Conservation (phyloP, 2,329 filamentous ascomycete genomes). For the Monosporascus sp. region DNA sequence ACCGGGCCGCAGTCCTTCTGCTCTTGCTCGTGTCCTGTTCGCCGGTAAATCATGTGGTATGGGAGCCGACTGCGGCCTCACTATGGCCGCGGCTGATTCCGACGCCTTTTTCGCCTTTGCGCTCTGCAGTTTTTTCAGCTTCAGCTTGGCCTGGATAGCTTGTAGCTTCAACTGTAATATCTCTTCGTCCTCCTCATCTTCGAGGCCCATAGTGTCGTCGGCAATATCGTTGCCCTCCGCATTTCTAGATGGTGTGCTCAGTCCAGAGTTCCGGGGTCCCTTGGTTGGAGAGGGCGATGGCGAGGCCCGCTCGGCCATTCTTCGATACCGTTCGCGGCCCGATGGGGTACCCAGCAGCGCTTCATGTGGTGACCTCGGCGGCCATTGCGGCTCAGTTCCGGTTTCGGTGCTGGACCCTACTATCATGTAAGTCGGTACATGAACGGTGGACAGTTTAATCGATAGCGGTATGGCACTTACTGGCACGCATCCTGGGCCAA, state of each 20-base stretch:
- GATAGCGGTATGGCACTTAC: conserved; percentile 10
- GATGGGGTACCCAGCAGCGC: conserved; percentile 64
- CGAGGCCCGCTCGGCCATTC: conserved; percentile 60
- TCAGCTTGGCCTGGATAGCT: conserved; percentile 82
- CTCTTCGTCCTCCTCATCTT: conserved; percentile 81
- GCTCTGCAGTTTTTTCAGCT: conserved; percentile 79
- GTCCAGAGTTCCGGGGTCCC: conserved; percentile 31
- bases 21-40: conserved; percentile 15
- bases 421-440: conserved; percentile 13
- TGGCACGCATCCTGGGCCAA: conserved; percentile 16
- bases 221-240: conserved; percentile 27
- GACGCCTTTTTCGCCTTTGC: conserved; percentile 38
- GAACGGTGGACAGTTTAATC: not conserved
- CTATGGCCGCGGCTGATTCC: conserved; percentile 7
- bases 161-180: conserved; percentile 79
- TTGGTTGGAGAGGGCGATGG: conserved; percentile 64
- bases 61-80: conserved; percentile 9
- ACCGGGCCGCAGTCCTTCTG: conserved; percentile 8
- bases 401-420: conserved; percentile 27
- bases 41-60: conserved; percentile 12
- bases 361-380: conserved; percentile 61
- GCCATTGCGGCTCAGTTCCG: conserved; percentile 54
- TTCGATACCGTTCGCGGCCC: conserved; percentile 70
- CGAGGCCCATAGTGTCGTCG: conserved; percentile 36
- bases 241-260: conserved; percentile 16